Evolutionary conservation across 257 asterid species (phyloP), one percentile per base, ranked within the genome.

Genomic region (Mentha longifolia): DNA sequence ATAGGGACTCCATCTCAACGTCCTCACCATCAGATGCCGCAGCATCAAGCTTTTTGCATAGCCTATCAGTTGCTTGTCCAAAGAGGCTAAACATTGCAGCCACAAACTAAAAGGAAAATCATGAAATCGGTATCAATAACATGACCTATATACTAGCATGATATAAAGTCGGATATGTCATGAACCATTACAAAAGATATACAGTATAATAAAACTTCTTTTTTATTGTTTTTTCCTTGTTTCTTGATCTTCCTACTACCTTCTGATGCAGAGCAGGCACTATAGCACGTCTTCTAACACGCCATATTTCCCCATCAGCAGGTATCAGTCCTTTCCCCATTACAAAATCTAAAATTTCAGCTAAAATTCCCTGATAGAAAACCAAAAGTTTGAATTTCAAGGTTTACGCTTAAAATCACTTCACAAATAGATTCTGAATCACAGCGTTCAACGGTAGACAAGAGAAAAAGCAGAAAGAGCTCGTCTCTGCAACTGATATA

Each of bases 271-370:
- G 81, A 31, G 99, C 96, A 60, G 99, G 99, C 65, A 94, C 98
- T 73, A 94, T 89, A 77, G 88, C 96, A 72, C 99, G 96, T 67
- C 99, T 75, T 71, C 99, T 86, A 22, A 83, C 87, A 14, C 95
- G 95, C 98, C 99, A 94, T 75, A 85, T 79, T 78, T 94, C 99
- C 72, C 97, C 98, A 77, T 94, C 99, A 73, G 99, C 98, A 62
- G 99, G 99, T 70, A 94, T 94, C 65, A 94, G 99, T 76, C 99
- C 99, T 85, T 94, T 94, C 71, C 99, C 99, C 99, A 94, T 94
- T 19, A 94, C 99, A 78, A 94, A 94, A 35, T 91, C 95, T 82
- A 94, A 82, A 60, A 94, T 94, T 79, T 94, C 99, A 79, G 97
- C 97, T 45, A 94, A 87, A 86, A 94, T 84, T 55, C 99, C 99